These are phyloP conservation scores for Senecio squalidus DNA, from an alignment of 140 eudicot genomes.

Conservation along the genomic window DNA sequence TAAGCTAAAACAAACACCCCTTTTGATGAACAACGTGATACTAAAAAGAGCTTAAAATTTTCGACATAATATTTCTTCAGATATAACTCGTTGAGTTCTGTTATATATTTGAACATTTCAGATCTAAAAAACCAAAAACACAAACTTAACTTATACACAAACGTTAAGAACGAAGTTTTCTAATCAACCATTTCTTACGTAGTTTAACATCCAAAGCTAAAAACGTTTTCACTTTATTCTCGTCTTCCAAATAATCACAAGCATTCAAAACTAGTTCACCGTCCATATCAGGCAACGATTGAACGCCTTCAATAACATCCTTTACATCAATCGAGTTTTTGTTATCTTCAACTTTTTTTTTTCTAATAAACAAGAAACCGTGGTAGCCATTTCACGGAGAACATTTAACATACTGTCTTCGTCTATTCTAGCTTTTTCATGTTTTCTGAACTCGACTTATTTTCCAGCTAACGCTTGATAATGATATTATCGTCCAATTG, in stretches of 20 bases:
- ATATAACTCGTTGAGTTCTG: too few relatives aligned
- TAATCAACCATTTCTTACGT: constrained; percentile 48
- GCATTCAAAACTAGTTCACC: constrained; percentile 50
- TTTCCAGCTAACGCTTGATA: too few relatives aligned
- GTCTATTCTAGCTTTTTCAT: too few relatives aligned
- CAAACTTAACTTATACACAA: not conserved
- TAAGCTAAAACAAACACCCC: too few relatives aligned
- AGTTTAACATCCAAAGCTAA: constrained; percentile 42
- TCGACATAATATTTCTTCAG: too few relatives aligned
- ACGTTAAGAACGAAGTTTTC: constrained; percentile 41
- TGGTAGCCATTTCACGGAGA: constrained; percentile 38
- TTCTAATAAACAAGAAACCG: constrained; percentile 38
- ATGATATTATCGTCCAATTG: too few relatives aligned
- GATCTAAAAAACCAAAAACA: too few relatives aligned
- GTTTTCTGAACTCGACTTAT: too few relatives aligned
- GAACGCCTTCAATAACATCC: constrained; percentile 32
- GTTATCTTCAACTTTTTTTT: constrained; percentile 29
- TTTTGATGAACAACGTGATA: too few relatives aligned
- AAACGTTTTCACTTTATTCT: constrained; percentile 51
- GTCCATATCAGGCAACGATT: too few relatives aligned
- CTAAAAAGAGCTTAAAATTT: too few relatives aligned
- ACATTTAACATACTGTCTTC: constrained; percentile 34
- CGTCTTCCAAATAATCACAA: constrained; percentile 54
- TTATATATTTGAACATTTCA: too few relatives aligned
- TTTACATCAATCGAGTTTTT: constrained; percentile 23